Percentiles rank a stretch among this genome's conserved stretches.
Evolutionary conservation across 2,329 filamentous ascomycete genomes (phyloP).

Genomic region (Thermothelomyces thermophilus): DNA sequence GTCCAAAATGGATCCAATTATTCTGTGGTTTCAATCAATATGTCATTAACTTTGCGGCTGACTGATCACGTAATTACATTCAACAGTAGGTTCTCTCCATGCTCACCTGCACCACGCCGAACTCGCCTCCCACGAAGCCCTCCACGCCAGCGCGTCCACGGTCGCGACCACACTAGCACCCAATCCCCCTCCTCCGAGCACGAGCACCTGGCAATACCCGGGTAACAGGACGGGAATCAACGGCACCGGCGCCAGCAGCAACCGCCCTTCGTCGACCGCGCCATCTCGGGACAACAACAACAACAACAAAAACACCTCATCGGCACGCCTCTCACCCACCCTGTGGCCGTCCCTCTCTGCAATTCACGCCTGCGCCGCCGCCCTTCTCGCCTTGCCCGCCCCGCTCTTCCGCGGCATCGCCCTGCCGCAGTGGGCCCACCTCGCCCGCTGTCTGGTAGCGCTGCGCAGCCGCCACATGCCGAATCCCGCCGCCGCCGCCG

Average conservation of each 20-base stretch:
- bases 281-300: conserved; percentile 16
- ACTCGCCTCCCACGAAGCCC: conserved; percentile 22
- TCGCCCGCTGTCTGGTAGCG: conserved; percentile 30
- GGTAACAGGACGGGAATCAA: not conserved
- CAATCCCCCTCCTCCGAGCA: too few species aligned
- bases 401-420: conserved; percentile 28
- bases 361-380: conserved; percentile 31
- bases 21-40: too few species aligned
- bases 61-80: not conserved
- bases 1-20: conserved; percentile 18
- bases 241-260: not conserved
- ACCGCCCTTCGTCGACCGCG: too few species aligned
- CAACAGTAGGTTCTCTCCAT: not conserved
- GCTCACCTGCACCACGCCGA: conserved; percentile 13
- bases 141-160: conserved; percentile 8
- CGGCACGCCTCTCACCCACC: too few species aligned
- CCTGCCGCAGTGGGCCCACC: conserved; percentile 34
- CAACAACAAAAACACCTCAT: conserved; percentile 10
- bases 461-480: too few species aligned
- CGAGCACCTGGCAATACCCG: too few species aligned
- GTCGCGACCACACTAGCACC: too few species aligned
- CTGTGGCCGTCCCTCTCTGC: conserved; percentile 31
- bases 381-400: conserved; percentile 22
- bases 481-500: too few species aligned
- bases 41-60: not conserved